Conservation (phyloP, 192 early-diverging fungal species). For the Mortierella claussenii region DNA sequence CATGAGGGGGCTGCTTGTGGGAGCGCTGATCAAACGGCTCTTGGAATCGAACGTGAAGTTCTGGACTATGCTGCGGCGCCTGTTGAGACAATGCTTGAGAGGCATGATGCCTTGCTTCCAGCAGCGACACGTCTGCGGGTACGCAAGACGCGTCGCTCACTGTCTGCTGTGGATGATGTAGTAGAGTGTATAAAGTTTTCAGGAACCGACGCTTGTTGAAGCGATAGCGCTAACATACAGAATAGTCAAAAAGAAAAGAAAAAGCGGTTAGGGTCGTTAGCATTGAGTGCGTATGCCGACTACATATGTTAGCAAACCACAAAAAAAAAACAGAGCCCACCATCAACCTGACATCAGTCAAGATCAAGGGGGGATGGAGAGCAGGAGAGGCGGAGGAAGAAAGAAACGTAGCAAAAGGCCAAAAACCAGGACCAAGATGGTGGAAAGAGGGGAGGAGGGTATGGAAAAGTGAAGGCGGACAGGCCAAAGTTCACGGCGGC, state of each 20-base stretch:
- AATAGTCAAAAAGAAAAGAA: too few relatives aligned
- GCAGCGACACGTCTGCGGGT: slow-evolving; percentile 10
- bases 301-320: too few relatives aligned
- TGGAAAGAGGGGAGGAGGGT: background rate
- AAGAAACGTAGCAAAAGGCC: background rate
- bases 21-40: slow-evolving; percentile 30
- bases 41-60: slow-evolving; percentile 22
- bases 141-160: too few relatives aligned
- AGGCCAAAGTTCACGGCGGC: too few relatives aligned
- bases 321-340: too few relatives aligned
- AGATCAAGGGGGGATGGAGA: background rate
- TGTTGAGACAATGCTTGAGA: background rate
- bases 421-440: background rate
- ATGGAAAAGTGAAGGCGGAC: background rate
- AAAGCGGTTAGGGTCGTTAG: too few relatives aligned
- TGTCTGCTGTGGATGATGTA: too few relatives aligned
- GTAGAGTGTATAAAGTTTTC: too few relatives aligned
- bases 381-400: background rate
- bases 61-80: background rate
- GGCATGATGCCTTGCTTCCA: slow-evolving; percentile 2
- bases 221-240: too few relatives aligned
- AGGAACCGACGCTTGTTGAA: too few relatives aligned
- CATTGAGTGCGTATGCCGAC: too few relatives aligned
- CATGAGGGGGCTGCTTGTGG: slow-evolving; percentile 30
- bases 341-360: too few relatives aligned